Evolutionary conservation across 257 asterid genomes (phyloP), one percentile per base, ranked within the genome.

Genomic region (Cynanchum wilfordii): DNA sequence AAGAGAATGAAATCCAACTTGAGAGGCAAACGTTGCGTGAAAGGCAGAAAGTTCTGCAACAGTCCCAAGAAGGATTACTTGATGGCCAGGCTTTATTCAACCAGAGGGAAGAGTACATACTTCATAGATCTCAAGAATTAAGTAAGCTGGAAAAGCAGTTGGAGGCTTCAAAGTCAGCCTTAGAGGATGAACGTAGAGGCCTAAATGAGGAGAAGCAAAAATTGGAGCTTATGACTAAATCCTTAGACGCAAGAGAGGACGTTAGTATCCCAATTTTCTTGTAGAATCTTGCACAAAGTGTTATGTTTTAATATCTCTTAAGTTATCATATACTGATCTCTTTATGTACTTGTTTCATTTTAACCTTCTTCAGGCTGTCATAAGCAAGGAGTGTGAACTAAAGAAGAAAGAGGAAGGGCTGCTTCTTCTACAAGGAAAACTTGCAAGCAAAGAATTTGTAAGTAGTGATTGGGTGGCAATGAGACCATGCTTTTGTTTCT

Each of bases 181-280:
- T 92, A 69, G 91, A 87, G 76, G 86, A 81, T 78, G 97, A 89
- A 54, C 85, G 83, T 30, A 75, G 66, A 64, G 74, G 82, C 69
- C 70, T 89, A 49, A 74, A 68, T 65, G 96, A 87, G 84, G 86
- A 82, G 76, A 90, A 88, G 64, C 72, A 55, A 63, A 81, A 74
- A 50, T 80, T 87, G 70, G 88, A 86, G 86, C 83, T 86, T 69
- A 84, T 80, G 79, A 85, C 80, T 45, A 79, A 82, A 45, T 83
- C 94, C 64, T 80, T 95, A 80, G 83, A 89, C 47, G 88, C 84
- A 70, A 85, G 93, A 84, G 98, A 95, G 84, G 94, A 92, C 93
- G 99, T 95, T 11, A 66, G 65, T 73, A 4, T 44, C 76, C 60
- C 25, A 51, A 22, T 25, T 24, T 59, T 71, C 73, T 66, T 29